A percentile compares a stretch with the other conserved stretches of the same genome.
Conservation (phyloP, 371 early-diverging fungal species). For the Syncephalis fuscata region DNA sequence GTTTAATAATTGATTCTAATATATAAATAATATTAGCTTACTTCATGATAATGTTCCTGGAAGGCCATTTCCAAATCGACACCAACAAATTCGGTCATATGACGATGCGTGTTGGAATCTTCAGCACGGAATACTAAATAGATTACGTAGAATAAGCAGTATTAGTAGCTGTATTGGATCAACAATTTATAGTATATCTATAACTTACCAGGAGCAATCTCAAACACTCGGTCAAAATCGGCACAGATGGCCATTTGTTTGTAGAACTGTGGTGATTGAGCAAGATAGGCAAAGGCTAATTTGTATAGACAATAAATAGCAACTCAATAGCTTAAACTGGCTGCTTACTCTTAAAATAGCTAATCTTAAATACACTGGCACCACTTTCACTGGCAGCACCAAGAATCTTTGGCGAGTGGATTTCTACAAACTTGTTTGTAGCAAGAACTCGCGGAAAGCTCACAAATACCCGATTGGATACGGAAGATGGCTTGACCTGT, state of each 20-base stretch:
- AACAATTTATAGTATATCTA: too few relatives aligned
- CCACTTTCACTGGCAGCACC: conserved; percentile 98
- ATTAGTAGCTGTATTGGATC: too few relatives aligned
- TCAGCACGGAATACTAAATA: conserved; percentile 96
- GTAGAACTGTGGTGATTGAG: conserved; percentile 99
- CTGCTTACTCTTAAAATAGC: conserved; percentile 83
- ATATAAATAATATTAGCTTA: too few relatives aligned
- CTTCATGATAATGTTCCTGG: conserved; percentile 94
- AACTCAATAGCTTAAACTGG: too few relatives aligned
- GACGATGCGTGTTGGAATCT: conserved; percentile 96
- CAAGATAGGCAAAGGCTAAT: conserved; percentile 68
- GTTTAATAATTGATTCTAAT: too few relatives aligned
- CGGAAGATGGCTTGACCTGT: conserved; percentile 98
- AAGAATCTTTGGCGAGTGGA: conserved; percentile 98
- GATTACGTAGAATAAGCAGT: too few relatives aligned
- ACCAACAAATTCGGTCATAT: conserved; percentile 99
- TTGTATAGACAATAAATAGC: too few relatives aligned
- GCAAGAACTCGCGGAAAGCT: conserved; percentile 91
- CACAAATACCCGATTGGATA: conserved; percentile 88
- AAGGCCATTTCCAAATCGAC: conserved; percentile 99
- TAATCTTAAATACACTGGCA: conserved; percentile 94
- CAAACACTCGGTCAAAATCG: conserved; percentile 97
- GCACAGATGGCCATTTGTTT: conserved; percentile 99
- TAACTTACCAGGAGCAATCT: conserved; percentile 69
- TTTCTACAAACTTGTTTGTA: conserved; percentile 77